Conservation (phyloP, 306 rosid species). For the Fagus sylvatica region DNA sequence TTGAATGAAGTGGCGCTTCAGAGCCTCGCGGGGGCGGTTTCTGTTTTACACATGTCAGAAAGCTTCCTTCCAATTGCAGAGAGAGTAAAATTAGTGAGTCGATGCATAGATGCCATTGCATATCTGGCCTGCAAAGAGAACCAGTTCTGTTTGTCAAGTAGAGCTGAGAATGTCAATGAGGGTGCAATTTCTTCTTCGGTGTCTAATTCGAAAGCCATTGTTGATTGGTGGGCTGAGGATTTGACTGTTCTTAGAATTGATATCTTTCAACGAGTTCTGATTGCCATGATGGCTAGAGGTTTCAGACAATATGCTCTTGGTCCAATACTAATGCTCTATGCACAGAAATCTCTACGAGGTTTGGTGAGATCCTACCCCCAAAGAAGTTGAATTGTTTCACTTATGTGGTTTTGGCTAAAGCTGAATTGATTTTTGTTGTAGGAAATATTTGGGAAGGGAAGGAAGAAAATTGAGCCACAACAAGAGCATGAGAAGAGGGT, state of each 20-base stretch:
- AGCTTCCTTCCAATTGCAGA: slow-evolving; percentile 73
- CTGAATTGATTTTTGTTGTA: slow-evolving; percentile 29
- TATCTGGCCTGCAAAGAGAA: slow-evolving; percentile 75
- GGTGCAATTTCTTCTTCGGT: slow-evolving; percentile 40
- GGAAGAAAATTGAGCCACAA: slow-evolving; percentile 73
- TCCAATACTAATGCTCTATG: slow-evolving; percentile 92
- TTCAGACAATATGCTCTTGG: slow-evolving; percentile 80
- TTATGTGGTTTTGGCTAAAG: slow-evolving; percentile 4
- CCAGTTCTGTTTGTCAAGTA: slow-evolving; percentile 51
- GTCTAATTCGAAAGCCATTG: slow-evolving; percentile 53
- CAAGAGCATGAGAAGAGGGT: slow-evolving; percentile 91
- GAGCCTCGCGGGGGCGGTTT: slow-evolving; percentile 72
- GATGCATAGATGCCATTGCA: slow-evolving; percentile 86
- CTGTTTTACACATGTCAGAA: slow-evolving; percentile 65
- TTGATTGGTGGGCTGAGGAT: slow-evolving; percentile 99
- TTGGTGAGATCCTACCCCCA: slow-evolving; percentile 81
- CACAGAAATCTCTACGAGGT: slow-evolving; percentile 95
- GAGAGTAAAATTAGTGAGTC: slow-evolving; percentile 64
- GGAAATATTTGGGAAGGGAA: slow-evolving; percentile 76
- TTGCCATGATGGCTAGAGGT: slow-evolving; percentile 98
- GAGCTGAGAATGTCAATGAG: slow-evolving; percentile 38
- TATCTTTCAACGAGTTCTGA: slow-evolving; percentile 78
- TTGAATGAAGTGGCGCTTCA: slow-evolving; percentile 79
- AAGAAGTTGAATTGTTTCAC: slow-evolving; percentile 10
- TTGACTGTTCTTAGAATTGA: slow-evolving; percentile 86